Evolutionary conservation across 164 flowering plant genomes (phyloP).

Genomic region (Annona cherimola): DNA sequence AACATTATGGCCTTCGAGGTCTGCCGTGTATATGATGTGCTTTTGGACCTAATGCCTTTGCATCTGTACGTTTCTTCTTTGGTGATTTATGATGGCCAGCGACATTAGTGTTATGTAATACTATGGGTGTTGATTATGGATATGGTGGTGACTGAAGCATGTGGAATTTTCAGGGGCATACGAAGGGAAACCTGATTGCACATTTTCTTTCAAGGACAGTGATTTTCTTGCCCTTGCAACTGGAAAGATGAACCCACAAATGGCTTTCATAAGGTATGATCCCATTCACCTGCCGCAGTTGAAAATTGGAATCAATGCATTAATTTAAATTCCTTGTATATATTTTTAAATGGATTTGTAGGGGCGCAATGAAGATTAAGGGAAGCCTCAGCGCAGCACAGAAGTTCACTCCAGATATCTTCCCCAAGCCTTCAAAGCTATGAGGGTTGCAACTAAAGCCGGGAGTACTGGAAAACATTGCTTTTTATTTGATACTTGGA

Average conservation of each 20-base stretch:
- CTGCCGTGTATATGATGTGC: too few relatives aligned
- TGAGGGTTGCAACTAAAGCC: constrained; percentile 27
- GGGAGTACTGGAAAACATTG: not conserved
- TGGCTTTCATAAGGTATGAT: constrained; percentile 90
- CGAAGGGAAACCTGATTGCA: constrained; percentile 92
- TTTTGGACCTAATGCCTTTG: too few relatives aligned
- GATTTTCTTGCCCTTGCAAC: constrained; percentile 80
- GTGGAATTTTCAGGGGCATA: constrained; percentile 47
- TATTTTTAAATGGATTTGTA: constrained; percentile 20
- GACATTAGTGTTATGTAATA: not conserved
- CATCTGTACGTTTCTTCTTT: too few relatives aligned
- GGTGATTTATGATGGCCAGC: too few relatives aligned
- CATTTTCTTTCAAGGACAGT: constrained; percentile 86
- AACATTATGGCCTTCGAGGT: too few relatives aligned
- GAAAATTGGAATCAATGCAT: not conserved
- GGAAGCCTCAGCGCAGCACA: constrained; percentile 95
- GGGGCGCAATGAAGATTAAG: constrained; percentile 91
- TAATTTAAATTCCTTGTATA: not conserved
- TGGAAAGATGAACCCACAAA: constrained; percentile 93
- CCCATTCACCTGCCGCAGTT: not conserved
- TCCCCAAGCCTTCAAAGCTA: constrained; percentile 96
- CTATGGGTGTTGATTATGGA: not conserved
- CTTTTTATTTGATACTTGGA: not conserved
- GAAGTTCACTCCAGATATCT: constrained; percentile 94
- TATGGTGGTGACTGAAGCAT: not conserved